Evolutionary conservation across 352 stramenopile genomes (phyloP).

Genomic region (Pythium phragmiticola): DNA sequence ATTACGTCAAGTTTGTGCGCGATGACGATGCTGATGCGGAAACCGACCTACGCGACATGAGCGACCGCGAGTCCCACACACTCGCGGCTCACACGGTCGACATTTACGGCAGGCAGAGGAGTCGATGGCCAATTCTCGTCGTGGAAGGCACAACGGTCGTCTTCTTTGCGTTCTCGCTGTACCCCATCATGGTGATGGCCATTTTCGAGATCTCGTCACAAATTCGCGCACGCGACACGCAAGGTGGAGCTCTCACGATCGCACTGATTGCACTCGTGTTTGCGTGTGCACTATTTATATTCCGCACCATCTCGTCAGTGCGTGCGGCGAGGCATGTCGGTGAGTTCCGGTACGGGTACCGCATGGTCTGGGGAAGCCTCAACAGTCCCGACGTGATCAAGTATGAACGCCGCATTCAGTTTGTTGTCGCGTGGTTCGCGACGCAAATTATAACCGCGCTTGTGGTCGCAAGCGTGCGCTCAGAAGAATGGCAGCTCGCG

Average conservation of each 20-base stretch:
- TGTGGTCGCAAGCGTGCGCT: slow-evolving; percentile 14
- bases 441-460: slow-evolving; percentile 23
- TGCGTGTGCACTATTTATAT: slow-evolving; percentile 7
- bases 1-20: slow-evolving; percentile 10
- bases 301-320: neutral
- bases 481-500: slow-evolving; percentile 19
- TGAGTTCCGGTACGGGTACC: slow-evolving; percentile 11
- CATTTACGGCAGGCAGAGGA: slow-evolving; percentile 2
- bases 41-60: neutral
- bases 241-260: slow-evolving; percentile 14
- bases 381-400: slow-evolving; percentile 18
- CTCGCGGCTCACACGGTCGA: neutral
- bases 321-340: neutral
- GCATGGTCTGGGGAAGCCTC: slow-evolving; percentile 25
- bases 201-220: slow-evolving; percentile 26
- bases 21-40: neutral
- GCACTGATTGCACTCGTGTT: slow-evolving; percentile 8
- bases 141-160: slow-evolving; percentile 7
- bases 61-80: neutral
- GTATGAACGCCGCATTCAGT: slow-evolving; percentile 27
- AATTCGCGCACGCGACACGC: slow-evolving; percentile 1
- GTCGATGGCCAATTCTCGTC: slow-evolving; percentile 4
- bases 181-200: slow-evolving; percentile 25
- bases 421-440: slow-evolving; percentile 11
- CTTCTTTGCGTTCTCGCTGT: slow-evolving; percentile 22